Percentiles rank a stretch among this genome's conserved stretches.
Conservation (phyloP, 805 yeast genomes). For the Hanseniaspora valbyensis region DNA sequence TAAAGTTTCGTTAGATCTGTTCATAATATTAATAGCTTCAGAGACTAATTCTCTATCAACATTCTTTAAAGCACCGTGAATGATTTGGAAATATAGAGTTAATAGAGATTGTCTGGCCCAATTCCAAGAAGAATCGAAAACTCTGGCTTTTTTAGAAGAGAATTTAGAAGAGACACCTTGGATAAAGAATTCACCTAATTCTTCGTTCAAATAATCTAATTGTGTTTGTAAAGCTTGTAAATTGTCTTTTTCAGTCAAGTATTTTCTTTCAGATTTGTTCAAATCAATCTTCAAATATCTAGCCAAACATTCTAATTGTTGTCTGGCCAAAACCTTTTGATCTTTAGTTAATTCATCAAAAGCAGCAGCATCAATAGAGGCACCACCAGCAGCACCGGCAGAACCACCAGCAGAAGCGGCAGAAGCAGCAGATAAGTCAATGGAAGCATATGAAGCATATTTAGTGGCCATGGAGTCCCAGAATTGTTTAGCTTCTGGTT, state of each 20-base stretch:
- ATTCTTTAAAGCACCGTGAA: constrained; percentile 81
- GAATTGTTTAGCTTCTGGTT: constrained; percentile 81
- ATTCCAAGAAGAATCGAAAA: constrained; percentile 96
- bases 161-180: constrained; percentile 83
- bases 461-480: constrained; percentile 73
- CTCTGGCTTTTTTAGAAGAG: constrained; percentile 86
- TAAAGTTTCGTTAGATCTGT: constrained; percentile 86
- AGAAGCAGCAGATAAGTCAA: constrained; percentile 59
- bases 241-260: constrained; percentile 68
- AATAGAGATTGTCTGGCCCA: constrained; percentile 98
- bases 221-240: constrained; percentile 74
- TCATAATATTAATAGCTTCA: constrained; percentile 95
- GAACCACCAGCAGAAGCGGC: constrained; percentile 42
- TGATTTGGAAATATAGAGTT: constrained; percentile 87
- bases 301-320: constrained; percentile 76
- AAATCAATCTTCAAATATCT: constrained; percentile 88
- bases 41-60: constrained; percentile 93
- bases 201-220: constrained; percentile 61
- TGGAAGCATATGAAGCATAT: constrained; percentile 74
- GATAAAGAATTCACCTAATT: constrained; percentile 88
- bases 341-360: constrained; percentile 54
- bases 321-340: constrained; percentile 39
- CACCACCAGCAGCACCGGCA: constrained; percentile 61
- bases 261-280: constrained; percentile 79
- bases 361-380: constrained; percentile 89